Evolutionary conservation across 495 filamentous ascomycete species (phyloP).

Genomic region (Xylaria scruposa): DNA sequence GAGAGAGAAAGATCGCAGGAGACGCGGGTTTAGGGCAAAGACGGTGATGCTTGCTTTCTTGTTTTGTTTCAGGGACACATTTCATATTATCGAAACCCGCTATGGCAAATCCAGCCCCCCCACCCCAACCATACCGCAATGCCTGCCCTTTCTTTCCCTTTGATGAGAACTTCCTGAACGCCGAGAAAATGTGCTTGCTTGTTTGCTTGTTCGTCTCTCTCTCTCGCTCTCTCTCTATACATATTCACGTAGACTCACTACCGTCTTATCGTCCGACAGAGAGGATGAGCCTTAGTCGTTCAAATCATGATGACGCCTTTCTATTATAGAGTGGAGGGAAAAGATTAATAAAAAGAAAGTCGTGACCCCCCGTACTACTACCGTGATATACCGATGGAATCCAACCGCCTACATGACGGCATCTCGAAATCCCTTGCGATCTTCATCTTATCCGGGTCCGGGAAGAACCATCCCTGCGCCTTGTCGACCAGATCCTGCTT

Average conservation of each 20-base stretch:
- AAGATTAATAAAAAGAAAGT: background rate
- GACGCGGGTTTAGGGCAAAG: background rate
- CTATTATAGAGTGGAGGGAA: constrained; percentile 7
- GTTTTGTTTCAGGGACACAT: background rate
- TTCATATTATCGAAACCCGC: background rate
- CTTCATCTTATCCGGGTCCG: constrained; percentile 76
- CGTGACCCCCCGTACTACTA: constrained; percentile 16
- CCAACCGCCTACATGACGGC: constrained; percentile 48
- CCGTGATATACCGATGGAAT: constrained; percentile 36
- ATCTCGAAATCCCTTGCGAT: constrained; percentile 48
- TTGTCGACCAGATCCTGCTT: constrained; percentile 73
- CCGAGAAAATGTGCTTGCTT: constrained; percentile 22
- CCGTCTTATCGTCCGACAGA: background rate
- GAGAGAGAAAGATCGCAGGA: background rate
- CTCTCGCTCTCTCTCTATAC: background rate
- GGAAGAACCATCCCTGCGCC: constrained; percentile 88
- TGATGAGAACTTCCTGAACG: constrained; percentile 18
- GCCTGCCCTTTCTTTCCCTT: background rate
- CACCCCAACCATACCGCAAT: background rate
- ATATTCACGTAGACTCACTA: background rate
- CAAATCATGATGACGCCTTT: constrained; percentile 8
- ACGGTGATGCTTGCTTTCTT: background rate
- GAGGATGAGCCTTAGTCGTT: background rate
- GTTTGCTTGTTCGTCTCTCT: background rate
- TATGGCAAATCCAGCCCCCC: background rate